Evolutionary conservation across 2,329 filamentous ascomycete species (phyloP), one percentile per base, ranked within the genome.

Genomic region (Aspergillus sp.): DNA sequence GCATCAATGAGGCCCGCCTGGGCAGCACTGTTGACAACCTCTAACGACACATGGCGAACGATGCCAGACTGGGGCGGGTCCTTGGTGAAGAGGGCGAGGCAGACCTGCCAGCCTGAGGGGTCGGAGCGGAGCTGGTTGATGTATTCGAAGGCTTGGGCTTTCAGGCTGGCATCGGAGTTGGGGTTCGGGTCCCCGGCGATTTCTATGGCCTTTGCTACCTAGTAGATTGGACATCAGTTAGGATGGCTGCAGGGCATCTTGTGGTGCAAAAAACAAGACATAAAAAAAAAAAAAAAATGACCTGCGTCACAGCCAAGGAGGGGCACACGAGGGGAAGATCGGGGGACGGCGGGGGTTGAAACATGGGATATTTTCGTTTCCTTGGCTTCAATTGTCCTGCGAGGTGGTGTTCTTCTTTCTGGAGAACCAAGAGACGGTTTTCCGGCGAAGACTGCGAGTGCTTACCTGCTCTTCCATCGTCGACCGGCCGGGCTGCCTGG

Each of bases 151-250:
- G 93, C 93, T 80, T 96, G 92, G 60, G 80, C 77, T 77, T 93
- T 92, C 70, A 96, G 82, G 64, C 81, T 78, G 69, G 85, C 86
- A 75, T 93, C 86, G 68, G 91, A 89, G 68, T 84, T 79, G 59
- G 91, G 90, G 77, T 93, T 88, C 80, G 91, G 90, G 77, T 93
- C 88, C 80, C 88, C 95, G 76, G 91, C 91, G 79, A 98, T 96
- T 76, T 95, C 87, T 79, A 98, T 95, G 77, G 95, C 95, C 80
- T 91, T 93, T 79, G 95, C 90, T 76, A 97, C 88, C 91, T 97
- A 57, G 52, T 11, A 57, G 15, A 47, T 24, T 49, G 31, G n/a
- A 54, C 39, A 49, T 14, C 24, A 47, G 56, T 57, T 50, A 57
- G 56, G 39, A 44, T 48, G 19, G 35, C 4, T n/a, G 44, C 23